phyloP scores from a whole-genome alignment of 1,284 basidiomycete species.

The Sparassis latifolia region DNA sequence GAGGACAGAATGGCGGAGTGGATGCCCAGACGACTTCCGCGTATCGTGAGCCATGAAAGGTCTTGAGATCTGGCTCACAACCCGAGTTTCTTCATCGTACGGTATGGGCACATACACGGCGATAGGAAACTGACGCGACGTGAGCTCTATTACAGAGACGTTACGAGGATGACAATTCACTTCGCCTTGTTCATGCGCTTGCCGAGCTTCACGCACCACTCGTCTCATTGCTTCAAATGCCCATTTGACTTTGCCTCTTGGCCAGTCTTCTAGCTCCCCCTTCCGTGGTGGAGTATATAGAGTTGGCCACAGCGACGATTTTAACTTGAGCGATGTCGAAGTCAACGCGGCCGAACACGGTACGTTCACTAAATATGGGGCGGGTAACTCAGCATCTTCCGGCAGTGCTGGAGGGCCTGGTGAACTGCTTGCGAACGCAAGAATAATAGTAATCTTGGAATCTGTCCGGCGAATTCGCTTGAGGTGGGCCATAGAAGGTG shows the following conservation, averaged over 20 bases:
- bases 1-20: conserved; percentile 77
- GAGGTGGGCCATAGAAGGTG: conserved; percentile 61
- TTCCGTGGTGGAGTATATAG: conserved; percentile 68
- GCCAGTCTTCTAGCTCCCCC: conserved; percentile 64
- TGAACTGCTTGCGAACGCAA: conserved; percentile 30
- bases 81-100: conserved; percentile 32
- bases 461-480: conserved; percentile 68
- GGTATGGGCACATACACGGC: conserved; percentile 69
- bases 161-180: conserved; percentile 26
- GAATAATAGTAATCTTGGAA: conserved; percentile 44
- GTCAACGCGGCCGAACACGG: conserved; percentile 73
- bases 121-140: conserved; percentile 56
- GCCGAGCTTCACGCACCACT: conserved; percentile 45
- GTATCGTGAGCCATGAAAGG: conserved; percentile 66
- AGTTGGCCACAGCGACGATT: conserved; percentile 79
- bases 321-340: conserved; percentile 55
- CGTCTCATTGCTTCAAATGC: conserved; percentile 62
- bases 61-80: conserved; percentile 25
- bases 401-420: conserved; percentile 21
- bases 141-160: neutral
- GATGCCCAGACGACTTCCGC: conserved; percentile 59
- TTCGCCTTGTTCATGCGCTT: conserved; percentile 46
- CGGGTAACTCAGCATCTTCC: conserved; percentile 26
- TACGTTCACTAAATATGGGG: conserved; percentile 55
- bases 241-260: conserved; percentile 59